phyloP scores from a whole-genome alignment of 1,139 yeast species.

The Nakaseomyces nivariensis region DNA sequence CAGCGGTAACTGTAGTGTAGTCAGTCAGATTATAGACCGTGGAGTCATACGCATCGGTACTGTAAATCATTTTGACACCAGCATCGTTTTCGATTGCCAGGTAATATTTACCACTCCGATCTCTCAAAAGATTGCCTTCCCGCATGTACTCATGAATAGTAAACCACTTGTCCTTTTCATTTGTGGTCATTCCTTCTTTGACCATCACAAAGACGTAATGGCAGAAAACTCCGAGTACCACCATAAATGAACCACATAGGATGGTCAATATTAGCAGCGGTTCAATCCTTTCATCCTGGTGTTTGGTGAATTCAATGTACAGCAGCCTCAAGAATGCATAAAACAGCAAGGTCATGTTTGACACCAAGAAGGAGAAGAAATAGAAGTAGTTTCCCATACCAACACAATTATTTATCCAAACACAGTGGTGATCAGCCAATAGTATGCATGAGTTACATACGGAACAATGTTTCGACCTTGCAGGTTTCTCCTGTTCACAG shows the following conservation, averaged over 20 bases:
- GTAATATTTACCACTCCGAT: slow-evolving; percentile 13
- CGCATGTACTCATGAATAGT: slow-evolving; percentile 53
- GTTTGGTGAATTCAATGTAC: slow-evolving; percentile 7
- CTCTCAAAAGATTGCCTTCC: slow-evolving; percentile 32
- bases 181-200: slow-evolving; percentile 81
- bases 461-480: slow-evolving; percentile 84
- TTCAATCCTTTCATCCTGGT: slow-evolving; percentile 4
- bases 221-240: slow-evolving; percentile 49
- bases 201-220: slow-evolving; percentile 53
- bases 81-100: slow-evolving; percentile 5
- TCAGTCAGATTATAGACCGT: slow-evolving; percentile 12
- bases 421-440: slow-evolving; percentile 81
- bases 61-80: slow-evolving; percentile 15
- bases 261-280: slow-evolving; percentile 20
- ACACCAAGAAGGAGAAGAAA: slow-evolving; percentile 52
- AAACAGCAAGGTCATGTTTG: slow-evolving; percentile 45
- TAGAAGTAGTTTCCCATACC: slow-evolving; percentile 68
- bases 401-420: slow-evolving; percentile 90
- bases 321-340: slow-evolving; percentile 44
- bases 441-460: slow-evolving; percentile 59
- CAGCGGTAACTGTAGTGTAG: slow-evolving; percentile 9
- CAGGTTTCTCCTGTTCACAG: slow-evolving; percentile 64
- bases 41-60: slow-evolving; percentile 25
- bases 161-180: slow-evolving; percentile 80
- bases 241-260: slow-evolving; percentile 43